Evolutionary conservation across 2,329 filamentous ascomycete species (phyloP), one percentile per base, ranked within the genome.

Genomic region (Herpotrichia juniperi): DNA sequence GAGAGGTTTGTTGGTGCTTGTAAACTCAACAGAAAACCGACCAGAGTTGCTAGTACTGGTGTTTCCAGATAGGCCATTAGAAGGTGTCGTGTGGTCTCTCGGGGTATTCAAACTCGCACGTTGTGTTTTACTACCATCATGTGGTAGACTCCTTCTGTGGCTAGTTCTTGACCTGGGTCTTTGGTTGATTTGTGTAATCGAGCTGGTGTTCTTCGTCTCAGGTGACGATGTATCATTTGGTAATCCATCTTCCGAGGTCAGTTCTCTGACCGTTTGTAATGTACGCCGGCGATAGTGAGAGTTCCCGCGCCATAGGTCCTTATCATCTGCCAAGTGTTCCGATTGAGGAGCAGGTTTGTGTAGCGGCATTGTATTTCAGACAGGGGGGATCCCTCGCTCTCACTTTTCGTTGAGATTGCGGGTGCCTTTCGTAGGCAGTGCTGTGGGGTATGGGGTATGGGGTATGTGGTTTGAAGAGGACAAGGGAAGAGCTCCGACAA

Each of bases 211-310:
- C 6, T 17, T 12, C 16, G 16, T 17, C 3, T 19, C 17, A 19
- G 4, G 5, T 3, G 17, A 12, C 16, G 19, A 12, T 12, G 19
- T 40, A 14, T 19, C n/a, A 17, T 37, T 19, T 12, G 17, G 17
- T 8, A 11, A 7, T 40, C 7, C 10, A 40, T 40, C 37, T 22
- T 40, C 37, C 1, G 58, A 48, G 5, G 62, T 54, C 11, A 70
- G 55, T 26, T 70, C 66, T 32, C 61, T 65, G 40, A 70, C 64
- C 1, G 64, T 69, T 31, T 71, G 67, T 1, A 70, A 54, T 2
- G 63, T 68, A 46, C 59, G 50, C 31, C 68, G 59, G 39, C 64
- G 64, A 30, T 61, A 54, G 34, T 65, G 62, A 7, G 45, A 19
- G 32, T 57, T 43, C 2, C 14, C 12, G 14, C 42, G 25, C 9